Evolutionary conservation across 306 rosid genomes (phyloP), one percentile per base, ranked within the genome.

Genomic region (Cicer chorassanicum): DNA sequence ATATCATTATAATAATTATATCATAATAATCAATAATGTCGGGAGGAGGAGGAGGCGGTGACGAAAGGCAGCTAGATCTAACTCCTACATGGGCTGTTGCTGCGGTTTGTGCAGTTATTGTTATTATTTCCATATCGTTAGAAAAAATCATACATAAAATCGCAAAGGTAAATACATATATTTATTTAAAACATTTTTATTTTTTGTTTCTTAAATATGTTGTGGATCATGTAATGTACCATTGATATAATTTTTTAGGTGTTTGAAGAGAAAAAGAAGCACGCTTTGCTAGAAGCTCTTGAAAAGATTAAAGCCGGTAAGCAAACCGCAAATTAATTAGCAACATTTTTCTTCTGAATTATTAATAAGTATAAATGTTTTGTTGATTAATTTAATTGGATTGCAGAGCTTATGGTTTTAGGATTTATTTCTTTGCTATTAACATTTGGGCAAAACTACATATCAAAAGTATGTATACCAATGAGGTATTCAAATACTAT

Each of bases 31-130:
- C 13, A 9, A 62, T 45, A 56, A 89, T 93, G 97, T 67, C 68
- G 5, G 94, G 90, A 12, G 88, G 86, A 39, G 83, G 80, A 14
- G 97, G 78, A 9, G 88, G 76, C 0, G 84, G 67, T 6, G 86
- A 72, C 13, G 45, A 6, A 0, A 87, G 94, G 51, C 67, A 82
- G 86, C 85, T 94, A 3, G 99, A 94, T 86, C 68, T 83, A 65
- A 94, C 99, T 0, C 96, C 98, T 0, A 94, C 96, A 12, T 94
- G 99, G 97, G 96, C 99, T 1, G 95, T 94, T 34, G 85, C 99
- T 12, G 82, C 85, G 0, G 97, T 94, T 75, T 94, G 99, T 46
- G 93, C 97, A 0, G 11, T 82, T 8, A 90, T 94, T 74, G 85
- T 94, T 36, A 0, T 94, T 55, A 69, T 94, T 84, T 94, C 99